These are phyloP conservation scores for Fistulina hepatica DNA, from an alignment of 1,284 basidiomycete genomes.

Conservation along the genomic window DNA sequence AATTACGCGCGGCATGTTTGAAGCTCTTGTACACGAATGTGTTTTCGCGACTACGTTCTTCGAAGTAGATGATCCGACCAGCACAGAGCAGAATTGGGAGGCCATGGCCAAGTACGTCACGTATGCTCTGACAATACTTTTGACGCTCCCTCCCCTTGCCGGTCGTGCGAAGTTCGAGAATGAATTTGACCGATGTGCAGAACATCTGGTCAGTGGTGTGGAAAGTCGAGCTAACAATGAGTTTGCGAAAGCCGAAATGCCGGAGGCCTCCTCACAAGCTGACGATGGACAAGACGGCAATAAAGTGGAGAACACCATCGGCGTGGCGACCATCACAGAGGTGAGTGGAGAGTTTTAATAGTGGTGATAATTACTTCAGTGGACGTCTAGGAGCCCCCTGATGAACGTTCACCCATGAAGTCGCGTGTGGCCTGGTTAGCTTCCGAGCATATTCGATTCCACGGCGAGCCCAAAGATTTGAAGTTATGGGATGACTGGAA, in stretches of 20 bases:
- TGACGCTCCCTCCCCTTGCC: conserved; percentile 46
- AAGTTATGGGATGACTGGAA: conserved; percentile 51
- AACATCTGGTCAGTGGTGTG: conserved; percentile 50
- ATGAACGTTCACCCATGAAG: conserved; percentile 30
- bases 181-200: conserved; percentile 22
- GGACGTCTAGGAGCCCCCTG: conserved; percentile 24
- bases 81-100: conserved; percentile 5
- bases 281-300: conserved; percentile 21
- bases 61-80: conserved; percentile 3
- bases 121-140: conserved; percentile 47
- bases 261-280: conserved; percentile 2
- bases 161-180: conserved; percentile 47
- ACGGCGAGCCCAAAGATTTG: conserved; percentile 39
- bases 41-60: conserved; percentile 66
- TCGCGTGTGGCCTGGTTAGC: conserved; percentile 51
- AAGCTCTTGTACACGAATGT: conserved; percentile 68
- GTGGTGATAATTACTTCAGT: neutral
- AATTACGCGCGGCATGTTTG: conserved; percentile 55
- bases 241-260: no score
- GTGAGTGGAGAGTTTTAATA: neutral
- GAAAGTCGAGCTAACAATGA: no score
- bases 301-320: conserved; percentile 26
- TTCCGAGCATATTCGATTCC: conserved; percentile 48
- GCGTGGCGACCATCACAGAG: neutral
- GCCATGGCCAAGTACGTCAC: conserved; percentile 19